A percentile compares a stretch with the other conserved stretches of the same genome.
Conservation (phyloP, 805 yeast species). For the Ogataea nonfermentans region DNA sequence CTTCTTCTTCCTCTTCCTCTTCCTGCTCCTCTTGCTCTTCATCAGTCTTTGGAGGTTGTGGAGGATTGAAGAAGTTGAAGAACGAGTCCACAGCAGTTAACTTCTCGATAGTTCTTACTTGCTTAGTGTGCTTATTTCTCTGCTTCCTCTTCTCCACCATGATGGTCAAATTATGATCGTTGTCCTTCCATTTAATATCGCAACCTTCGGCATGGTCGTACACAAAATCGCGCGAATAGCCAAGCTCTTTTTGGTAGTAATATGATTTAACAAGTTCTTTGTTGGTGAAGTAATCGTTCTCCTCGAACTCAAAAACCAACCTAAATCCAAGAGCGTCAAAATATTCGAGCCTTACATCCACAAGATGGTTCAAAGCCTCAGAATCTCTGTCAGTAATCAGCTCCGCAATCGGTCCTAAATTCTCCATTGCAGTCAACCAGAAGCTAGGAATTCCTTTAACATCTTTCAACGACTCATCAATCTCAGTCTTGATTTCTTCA, state of each 20-base stretch:
- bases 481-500: slow-evolving; percentile 19
- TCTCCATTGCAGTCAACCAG: slow-evolving; percentile 95
- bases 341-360: slow-evolving; percentile 75
- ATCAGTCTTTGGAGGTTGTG: slow-evolving; percentile 56
- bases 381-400: slow-evolving; percentile 87
- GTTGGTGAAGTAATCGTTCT: slow-evolving; percentile 77
- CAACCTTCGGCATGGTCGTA: slow-evolving; percentile 96
- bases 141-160: slow-evolving; percentile 92
- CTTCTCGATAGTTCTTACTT: slow-evolving; percentile 93
- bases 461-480: slow-evolving; percentile 32
- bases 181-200: slow-evolving; percentile 78
- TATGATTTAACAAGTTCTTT: slow-evolving; percentile 76
- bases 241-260: slow-evolving; percentile 90
- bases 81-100: slow-evolving; percentile 92
- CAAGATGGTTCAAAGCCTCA: slow-evolving; percentile 69
- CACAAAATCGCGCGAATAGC: slow-evolving; percentile 93
- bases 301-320: slow-evolving; percentile 75
- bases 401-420: slow-evolving; percentile 75
- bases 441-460: slow-evolving; percentile 84
- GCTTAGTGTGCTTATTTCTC: slow-evolving; percentile 94
- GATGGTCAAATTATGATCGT: slow-evolving; percentile 81
- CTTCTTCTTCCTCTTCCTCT: slow-evolving; percentile 42
- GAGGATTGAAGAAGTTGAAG: slow-evolving; percentile 95
- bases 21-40: slow-evolving; percentile 49
- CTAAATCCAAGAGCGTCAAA: slow-evolving; percentile 85